These are phyloP conservation scores for Boletellus emodensis DNA, from an alignment of 768 basidiomycete genomes.

Conservation along the genomic window DNA sequence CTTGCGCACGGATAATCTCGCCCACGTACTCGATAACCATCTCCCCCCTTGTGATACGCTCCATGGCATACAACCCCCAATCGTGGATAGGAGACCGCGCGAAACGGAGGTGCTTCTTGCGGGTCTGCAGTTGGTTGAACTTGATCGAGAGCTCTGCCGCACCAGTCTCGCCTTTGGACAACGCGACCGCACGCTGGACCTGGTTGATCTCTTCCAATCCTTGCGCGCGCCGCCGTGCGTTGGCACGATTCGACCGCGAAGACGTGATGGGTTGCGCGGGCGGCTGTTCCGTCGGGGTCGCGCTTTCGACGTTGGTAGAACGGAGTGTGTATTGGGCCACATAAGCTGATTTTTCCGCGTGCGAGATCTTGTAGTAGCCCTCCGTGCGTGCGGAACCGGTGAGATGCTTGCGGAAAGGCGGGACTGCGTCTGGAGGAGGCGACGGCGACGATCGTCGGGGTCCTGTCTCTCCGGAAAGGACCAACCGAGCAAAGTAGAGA, in stretches of 20 bases:
- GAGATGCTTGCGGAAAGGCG: constrained; percentile 67
- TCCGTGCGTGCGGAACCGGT: constrained; percentile 91
- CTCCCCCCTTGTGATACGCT: constrained; percentile 87
- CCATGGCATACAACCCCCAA: constrained; percentile 98
- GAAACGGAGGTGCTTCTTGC: constrained; percentile 97
- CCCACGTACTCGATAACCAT: constrained; percentile 99
- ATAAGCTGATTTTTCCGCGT: constrained; percentile 86
- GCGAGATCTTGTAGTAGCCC: constrained; percentile 93
- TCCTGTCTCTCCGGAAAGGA: constrained; percentile 25
- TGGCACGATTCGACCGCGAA: constrained; percentile 88
- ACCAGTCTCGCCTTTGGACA: constrained; percentile 71
- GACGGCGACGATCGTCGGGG: constrained; percentile 24
- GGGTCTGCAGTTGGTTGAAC: constrained; percentile 96
- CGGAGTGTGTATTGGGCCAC: constrained; percentile 84
- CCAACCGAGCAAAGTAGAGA: constrained; percentile 63
- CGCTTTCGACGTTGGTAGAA: constrained; percentile 42
- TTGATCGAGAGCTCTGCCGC: constrained; percentile 78
- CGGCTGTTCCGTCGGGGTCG: constrained; percentile 38
- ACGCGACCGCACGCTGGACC: constrained; percentile 72
- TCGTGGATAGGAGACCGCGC: constrained; percentile 95
- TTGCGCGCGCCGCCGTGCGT: constrained; percentile 84
- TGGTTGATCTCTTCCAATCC: constrained; percentile 95
- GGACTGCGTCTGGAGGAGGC: constrained; percentile 39
- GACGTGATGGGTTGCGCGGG: constrained; percentile 58
- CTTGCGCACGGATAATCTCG: constrained; percentile 90